A percentile compares a stretch with the other conserved stretches of the same genome.
phyloP scores from a whole-genome alignment of 2,329 filamentous ascomycete genomes.

The Diaporthe humulicola region DNA sequence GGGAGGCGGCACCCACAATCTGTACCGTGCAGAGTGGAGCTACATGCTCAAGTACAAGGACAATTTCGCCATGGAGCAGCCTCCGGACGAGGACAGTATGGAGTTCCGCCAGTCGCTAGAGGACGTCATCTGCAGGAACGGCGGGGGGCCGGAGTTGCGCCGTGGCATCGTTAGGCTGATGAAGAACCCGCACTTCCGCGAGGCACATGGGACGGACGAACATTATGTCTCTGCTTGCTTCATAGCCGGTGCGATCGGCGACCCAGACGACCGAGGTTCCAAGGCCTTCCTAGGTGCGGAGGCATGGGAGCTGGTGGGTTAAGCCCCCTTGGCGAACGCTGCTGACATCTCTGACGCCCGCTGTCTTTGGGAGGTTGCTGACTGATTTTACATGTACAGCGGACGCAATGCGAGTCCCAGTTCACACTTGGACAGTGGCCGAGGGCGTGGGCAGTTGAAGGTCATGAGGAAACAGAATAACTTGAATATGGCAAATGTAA shows the following conservation, averaged over 20 bases:
- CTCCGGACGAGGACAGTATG: neutral
- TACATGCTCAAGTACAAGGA: slow-evolving; percentile 4
- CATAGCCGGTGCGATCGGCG: neutral
- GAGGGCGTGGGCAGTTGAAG: neutral
- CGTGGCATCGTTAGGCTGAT: neutral
- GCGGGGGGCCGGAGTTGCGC: neutral
- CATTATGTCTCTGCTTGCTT: neutral
- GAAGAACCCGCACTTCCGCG: neutral
- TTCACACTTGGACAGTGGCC: neutral
- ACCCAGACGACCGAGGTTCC: neutral
- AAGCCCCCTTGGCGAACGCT: neutral
- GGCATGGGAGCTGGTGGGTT: neutral
- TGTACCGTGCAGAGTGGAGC: neutral
- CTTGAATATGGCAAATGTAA: too few species aligned
- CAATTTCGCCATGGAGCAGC: neutral
- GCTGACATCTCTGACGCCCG: too few species aligned
- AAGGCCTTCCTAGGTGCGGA: neutral
- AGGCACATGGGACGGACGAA: neutral
- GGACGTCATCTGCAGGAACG: neutral
- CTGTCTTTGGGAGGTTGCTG: neutral
- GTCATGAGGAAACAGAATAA: neutral
- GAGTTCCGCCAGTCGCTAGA: neutral
- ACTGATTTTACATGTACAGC: neutral
- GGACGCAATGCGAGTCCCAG: neutral
- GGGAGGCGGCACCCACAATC: neutral